Percentiles rank a stretch among this genome's conserved stretches.
Evolutionary conservation across 768 basidiomycete genomes (phyloP).

Genomic region (Trametes cinnabarina): DNA sequence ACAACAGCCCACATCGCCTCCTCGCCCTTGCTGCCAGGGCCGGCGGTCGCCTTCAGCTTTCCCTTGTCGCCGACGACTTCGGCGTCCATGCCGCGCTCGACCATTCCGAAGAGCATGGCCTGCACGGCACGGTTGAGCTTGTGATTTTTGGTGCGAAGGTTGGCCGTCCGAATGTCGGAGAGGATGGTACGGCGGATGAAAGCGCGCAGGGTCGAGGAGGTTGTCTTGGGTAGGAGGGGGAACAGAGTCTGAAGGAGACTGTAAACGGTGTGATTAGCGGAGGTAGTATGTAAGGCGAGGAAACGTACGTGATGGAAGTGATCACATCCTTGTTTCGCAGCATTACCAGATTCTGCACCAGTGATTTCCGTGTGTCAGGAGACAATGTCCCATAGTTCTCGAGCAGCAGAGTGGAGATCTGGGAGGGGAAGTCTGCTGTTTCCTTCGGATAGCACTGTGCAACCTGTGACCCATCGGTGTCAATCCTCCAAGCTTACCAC

Average conservation of each 20-base stretch:
- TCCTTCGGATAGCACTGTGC: conserved; percentile 91
- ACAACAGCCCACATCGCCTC: conserved; percentile 99
- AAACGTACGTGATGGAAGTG: conserved; percentile 82
- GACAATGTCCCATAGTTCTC: conserved; percentile 73
- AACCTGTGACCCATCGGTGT: conserved; percentile 45
- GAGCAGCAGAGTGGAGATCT: conserved; percentile 74
- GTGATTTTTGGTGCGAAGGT: conserved; percentile 85
- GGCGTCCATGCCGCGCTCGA: conserved; percentile 85
- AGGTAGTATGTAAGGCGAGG: background rate
- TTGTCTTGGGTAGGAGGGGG: conserved; percentile 91
- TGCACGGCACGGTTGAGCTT: conserved; percentile 96
- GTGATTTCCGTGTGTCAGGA: conserved; percentile 77
- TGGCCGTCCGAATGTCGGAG: conserved; percentile 89
- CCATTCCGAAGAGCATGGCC: conserved; percentile 93
- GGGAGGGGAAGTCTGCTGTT: conserved; percentile 80
- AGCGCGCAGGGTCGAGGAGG: conserved; percentile 76
- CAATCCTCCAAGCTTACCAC: background rate
- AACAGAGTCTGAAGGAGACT: conserved; percentile 92
- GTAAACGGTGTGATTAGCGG: no score
- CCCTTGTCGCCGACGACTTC: conserved; percentile 85
- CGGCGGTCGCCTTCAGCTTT: conserved; percentile 49
- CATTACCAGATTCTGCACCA: conserved; percentile 91
- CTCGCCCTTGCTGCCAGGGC: conserved; percentile 51
- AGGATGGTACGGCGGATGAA: conserved; percentile 93
- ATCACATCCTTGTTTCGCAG: conserved; percentile 92